A percentile compares a stretch with the other conserved stretches of the same genome.
These are phyloP conservation scores for Boehmeria nivea DNA, from an alignment of 306 rosid genomes.

Conservation along the genomic window DNA sequence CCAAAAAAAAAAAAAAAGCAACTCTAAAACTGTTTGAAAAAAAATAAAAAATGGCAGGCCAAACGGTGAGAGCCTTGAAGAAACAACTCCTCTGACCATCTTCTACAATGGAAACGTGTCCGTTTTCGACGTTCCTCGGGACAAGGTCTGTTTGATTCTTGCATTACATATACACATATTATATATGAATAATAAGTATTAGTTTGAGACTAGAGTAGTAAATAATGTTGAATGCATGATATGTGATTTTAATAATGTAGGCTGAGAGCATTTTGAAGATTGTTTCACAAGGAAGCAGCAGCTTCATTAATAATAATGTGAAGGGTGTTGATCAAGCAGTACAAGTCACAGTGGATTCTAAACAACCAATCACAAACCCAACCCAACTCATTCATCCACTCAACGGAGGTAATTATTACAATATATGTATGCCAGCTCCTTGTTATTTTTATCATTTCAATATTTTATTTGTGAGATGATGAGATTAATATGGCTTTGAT, in stretches of 20 bases:
- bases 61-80: constrained; percentile 6
- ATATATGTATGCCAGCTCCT: background rate
- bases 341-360: background rate
- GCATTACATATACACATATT: no score
- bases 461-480: no score
- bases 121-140: constrained; percentile 35
- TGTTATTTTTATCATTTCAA: background rate
- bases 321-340: constrained; percentile 1
- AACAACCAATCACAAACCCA: constrained; percentile 8
- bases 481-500: background rate
- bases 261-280: constrained; percentile 35
- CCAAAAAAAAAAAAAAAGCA: background rate
- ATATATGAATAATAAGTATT: no score
- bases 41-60: constrained; percentile 3
- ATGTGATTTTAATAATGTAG: constrained; percentile 12
- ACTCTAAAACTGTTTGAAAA: background rate
- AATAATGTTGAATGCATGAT: no score
- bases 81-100: constrained; percentile 33
- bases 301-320: no score
- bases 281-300: constrained; percentile 21
- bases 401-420: constrained; percentile 13
- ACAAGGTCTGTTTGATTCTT: constrained; percentile 36
- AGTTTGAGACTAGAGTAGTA: no score
- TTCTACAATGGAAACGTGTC: constrained; percentile 42
- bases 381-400: constrained; percentile 18